Percentiles rank a stretch among this genome's conserved stretches.
These are phyloP conservation scores for Corynascus novoguineensis DNA, from an alignment of 495 filamentous ascomycete species.

Conservation along the genomic window DNA sequence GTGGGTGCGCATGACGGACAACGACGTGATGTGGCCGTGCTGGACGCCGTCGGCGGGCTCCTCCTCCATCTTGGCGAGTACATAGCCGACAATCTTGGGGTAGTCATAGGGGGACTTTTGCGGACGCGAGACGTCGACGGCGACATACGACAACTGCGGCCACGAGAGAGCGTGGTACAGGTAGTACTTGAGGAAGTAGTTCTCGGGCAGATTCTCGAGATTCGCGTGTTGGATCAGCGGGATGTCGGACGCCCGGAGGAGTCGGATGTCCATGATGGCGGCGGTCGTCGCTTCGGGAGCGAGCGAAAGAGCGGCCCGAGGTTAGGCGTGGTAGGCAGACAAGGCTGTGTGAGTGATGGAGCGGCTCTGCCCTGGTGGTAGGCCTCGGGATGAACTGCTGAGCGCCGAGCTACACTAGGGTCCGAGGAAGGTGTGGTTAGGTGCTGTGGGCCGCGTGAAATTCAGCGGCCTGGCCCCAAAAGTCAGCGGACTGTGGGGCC, in stretches of 20 bases:
- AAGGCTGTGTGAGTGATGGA: background rate
- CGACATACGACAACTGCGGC: conserved; percentile 95
- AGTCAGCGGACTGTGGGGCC: conserved; percentile 7
- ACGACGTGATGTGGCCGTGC: conserved; percentile 92
- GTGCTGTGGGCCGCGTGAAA: background rate
- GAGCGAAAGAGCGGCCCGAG: background rate
- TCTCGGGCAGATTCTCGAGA: conserved; percentile 97
- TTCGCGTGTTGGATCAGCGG: conserved; percentile 96
- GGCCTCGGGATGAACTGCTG: background rate
- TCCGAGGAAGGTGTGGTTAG: too few species aligned
- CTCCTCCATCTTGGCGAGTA: conserved; percentile 99
- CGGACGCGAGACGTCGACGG: conserved; percentile 79
- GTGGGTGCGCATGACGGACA: conserved; percentile 97
- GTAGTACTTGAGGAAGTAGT: conserved; percentile 99
- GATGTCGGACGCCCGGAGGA: conserved; percentile 70
- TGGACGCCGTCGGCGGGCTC: conserved; percentile 85
- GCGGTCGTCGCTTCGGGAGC: background rate
- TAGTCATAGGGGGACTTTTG: conserved; percentile 75
- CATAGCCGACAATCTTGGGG: conserved; percentile 97
- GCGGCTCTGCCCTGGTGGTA: background rate
- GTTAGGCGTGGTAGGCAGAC: background rate
- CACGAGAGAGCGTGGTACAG: conserved; percentile 97
- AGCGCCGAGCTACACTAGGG: conserved; percentile 9
- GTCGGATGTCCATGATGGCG: conserved; percentile 71
- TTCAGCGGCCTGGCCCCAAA: background rate